Base-by-base conservation (phyloP, 2,329 filamentous ascomycete genomes). In the Diaporthe aspalathi region DNA sequence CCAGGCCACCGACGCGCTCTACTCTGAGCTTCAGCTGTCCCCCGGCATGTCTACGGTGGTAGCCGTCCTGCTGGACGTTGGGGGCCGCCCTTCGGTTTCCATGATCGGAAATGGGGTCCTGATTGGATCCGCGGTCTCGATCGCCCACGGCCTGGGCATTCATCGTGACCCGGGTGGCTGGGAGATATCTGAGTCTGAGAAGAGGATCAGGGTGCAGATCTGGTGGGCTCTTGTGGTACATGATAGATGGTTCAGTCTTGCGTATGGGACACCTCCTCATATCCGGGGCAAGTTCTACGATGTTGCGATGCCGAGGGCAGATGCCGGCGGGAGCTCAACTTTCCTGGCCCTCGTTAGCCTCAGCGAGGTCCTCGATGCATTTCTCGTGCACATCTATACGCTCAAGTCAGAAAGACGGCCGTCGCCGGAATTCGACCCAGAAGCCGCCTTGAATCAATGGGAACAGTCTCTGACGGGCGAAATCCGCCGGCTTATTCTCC, bases 1-100 rank as follows among this genome's bases (percentile, higher is more conserved):
- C 71, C 83, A 90, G 71, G 88, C 88, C 8, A 88, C 86, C 24
- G 87, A 88, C 67, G 88, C 89, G 1, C 81, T 90, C 3, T 88
- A 90, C 73, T 88, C 86, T 0, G 89, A 91, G 71, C 85, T 90
- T 8, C 85, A 89, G 63, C 83, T 88, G 1, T 87, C 86, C 0
- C 89, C 89, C 0, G 87, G 89, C 1, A 80, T 91, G 53, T 88
- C 88, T 1, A 89, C 88, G 0, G 84, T 91, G 29, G 83, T 86
- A 27, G 86, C 88, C 2, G 85, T 88, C 6, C 77, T 91, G 11
- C 81, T 91, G 12, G 89, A 91, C 74, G 79, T 91, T 2, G 86
- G 86, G 0, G 90, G 89, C 1, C 82, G 89, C 3, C 89, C 90
- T 1, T 87, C 87, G 8, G 89, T 88, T 8, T 88, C 87, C 1